Conservation (phyloP, 2,329 filamentous ascomycete species). For the Fusarium napiforme region DNA sequence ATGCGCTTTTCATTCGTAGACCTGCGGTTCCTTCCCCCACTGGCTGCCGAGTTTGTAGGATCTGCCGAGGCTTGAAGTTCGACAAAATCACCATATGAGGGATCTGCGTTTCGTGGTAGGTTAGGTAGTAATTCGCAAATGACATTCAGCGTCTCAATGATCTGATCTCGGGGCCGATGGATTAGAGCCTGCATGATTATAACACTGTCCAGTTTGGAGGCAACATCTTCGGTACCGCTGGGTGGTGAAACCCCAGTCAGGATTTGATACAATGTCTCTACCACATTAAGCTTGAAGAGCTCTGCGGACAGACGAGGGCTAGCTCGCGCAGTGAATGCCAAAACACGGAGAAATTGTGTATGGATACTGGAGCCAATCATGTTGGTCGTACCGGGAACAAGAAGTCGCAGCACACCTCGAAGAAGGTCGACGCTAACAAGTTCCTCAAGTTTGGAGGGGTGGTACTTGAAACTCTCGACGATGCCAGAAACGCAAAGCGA, state of each 20-base stretch:
- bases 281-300: slow-evolving; percentile 94
- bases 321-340: slow-evolving; percentile 89
- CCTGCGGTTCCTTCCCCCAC: slow-evolving; percentile 43
- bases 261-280: slow-evolving; percentile 97
- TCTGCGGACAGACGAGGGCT: slow-evolving; percentile 90
- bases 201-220: slow-evolving; percentile 91
- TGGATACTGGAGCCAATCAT: slow-evolving; percentile 94
- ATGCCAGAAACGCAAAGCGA: slow-evolving; percentile 95
- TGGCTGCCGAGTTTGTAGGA: slow-evolving; percentile 53
- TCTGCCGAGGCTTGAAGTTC: slow-evolving; percentile 55
- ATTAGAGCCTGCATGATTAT: slow-evolving; percentile 99
- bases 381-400: slow-evolving; percentile 94
- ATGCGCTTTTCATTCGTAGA: slow-evolving; percentile 82
- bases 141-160: slow-evolving; percentile 96
- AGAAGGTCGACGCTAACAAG: slow-evolving; percentile 90
- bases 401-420: slow-evolving; percentile 82
- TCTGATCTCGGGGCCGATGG: slow-evolving; percentile 92
- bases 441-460: slow-evolving; percentile 88
- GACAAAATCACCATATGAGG: slow-evolving; percentile 56
- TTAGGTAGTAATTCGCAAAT: slow-evolving; percentile 93
- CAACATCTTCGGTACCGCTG: slow-evolving; percentile 78
- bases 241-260: slow-evolving; percentile 95
- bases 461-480: slow-evolving; percentile 95
- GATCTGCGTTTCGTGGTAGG: slow-evolving; percentile 67
- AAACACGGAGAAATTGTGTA: slow-evolving; percentile 91